A percentile compares a stretch with the other conserved stretches of the same genome.
These are phyloP conservation scores for Coemansia interrupta DNA, from an alignment of 192 early-diverging fungal genomes.

Conservation along the genomic window DNA sequence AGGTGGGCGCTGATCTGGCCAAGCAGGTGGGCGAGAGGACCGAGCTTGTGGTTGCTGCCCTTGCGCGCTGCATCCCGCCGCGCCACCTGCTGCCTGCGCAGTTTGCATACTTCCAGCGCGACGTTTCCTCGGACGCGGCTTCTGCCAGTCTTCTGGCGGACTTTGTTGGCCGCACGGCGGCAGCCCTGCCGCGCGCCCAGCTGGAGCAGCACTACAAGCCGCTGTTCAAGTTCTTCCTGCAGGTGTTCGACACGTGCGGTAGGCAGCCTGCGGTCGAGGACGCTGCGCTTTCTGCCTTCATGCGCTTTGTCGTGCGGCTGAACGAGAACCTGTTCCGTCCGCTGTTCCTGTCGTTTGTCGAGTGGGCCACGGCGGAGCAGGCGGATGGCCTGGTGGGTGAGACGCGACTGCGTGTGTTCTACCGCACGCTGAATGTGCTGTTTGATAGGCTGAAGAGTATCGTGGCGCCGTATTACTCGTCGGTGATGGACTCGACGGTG, in stretches of 20 bases:
- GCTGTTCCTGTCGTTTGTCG: constrained; percentile 78
- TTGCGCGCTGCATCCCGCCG: constrained; percentile 37
- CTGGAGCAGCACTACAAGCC: constrained; percentile 72
- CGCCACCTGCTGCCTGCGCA: constrained; percentile 48
- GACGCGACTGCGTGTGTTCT: constrained; percentile 40
- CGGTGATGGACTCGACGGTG: constrained; percentile 69
- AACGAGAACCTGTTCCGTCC: constrained; percentile 95
- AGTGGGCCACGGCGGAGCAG: constrained; percentile 34
- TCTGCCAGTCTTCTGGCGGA: constrained; percentile 63
- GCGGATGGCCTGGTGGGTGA: neutral
- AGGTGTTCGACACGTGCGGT: constrained; percentile 59
- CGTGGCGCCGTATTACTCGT: constrained; percentile 74
- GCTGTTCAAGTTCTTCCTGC: constrained; percentile 84
- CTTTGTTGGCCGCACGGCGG: constrained; percentile 65
- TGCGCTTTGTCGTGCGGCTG: constrained; percentile 82
- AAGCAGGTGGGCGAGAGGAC: constrained; percentile 16
- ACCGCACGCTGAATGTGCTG: constrained; percentile 35
- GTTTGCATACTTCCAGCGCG: constrained; percentile 47
- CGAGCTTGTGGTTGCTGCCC: constrained; percentile 24
- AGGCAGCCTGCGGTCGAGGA: constrained; percentile 59
- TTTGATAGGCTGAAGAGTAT: constrained; percentile 57
- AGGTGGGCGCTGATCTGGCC: constrained; percentile 12
- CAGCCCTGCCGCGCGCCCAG: constrained; percentile 60
- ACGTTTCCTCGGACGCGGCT: constrained; percentile 43
- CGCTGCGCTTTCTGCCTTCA: constrained; percentile 67